These are phyloP conservation scores for Panicum virgatum DNA, from an alignment of 202 grass and related monocot species.

Conservation along the genomic window DNA sequence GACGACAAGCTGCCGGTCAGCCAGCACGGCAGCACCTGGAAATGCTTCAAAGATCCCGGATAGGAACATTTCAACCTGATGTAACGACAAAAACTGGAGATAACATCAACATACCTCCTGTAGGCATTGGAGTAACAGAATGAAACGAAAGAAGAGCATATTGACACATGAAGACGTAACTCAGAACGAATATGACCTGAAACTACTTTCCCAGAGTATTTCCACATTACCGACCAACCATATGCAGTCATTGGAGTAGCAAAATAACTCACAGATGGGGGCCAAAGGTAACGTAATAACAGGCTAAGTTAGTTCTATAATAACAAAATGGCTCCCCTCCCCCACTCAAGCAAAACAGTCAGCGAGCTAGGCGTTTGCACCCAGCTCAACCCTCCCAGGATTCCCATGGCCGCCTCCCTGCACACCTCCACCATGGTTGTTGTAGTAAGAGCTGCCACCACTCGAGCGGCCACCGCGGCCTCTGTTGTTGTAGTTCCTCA, in stretches of 20 bases:
- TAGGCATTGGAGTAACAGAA: too few species aligned
- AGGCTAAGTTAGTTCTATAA: slow-evolving; percentile 68
- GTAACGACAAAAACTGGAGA: too few species aligned
- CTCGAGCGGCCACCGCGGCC: slow-evolving; percentile 45
- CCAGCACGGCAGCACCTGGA: not conserved
- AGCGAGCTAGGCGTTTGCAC: slow-evolving; percentile 55
- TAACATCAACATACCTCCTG: not conserved
- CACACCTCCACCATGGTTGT: slow-evolving; percentile 47
- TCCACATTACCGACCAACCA: slow-evolving; percentile 46
- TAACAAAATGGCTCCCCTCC: slow-evolving; percentile 59
- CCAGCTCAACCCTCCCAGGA: slow-evolving; percentile 47
- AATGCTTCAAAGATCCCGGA: too few species aligned
- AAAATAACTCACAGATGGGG: slow-evolving; percentile 48
- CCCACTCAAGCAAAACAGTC: slow-evolving; percentile 39
- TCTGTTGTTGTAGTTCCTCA: slow-evolving; percentile 50
- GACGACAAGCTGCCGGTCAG: not conserved
- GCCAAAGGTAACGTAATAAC: slow-evolving; percentile 30
- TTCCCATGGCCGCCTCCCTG: slow-evolving; percentile 42
- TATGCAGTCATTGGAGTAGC: slow-evolving; percentile 43
- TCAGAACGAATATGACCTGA: slow-evolving; percentile 24
- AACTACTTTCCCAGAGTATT: slow-evolving; percentile 30
- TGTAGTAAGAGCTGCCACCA: slow-evolving; percentile 46
- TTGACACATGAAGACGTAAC: not conserved
- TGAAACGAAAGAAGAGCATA: not conserved
- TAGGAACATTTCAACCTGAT: not conserved